Conservation (phyloP, 306 rosid genomes). For the Vigna nakashimae region DNA sequence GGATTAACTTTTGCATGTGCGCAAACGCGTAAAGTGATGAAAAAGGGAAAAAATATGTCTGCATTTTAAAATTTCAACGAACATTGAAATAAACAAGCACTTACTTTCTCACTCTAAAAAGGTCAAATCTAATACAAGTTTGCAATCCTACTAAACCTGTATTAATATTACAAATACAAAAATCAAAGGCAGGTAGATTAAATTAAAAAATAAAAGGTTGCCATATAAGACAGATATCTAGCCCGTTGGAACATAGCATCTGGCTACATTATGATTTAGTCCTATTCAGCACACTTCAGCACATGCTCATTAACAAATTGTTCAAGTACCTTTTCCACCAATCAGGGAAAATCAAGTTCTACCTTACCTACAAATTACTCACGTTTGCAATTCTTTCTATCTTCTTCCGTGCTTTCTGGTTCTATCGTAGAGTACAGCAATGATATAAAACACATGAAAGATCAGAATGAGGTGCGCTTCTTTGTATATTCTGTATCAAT, state of each 20-base stretch:
- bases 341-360: neutral
- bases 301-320: slow-evolving; percentile 20
- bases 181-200: slow-evolving; percentile 29
- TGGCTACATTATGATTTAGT: slow-evolving; percentile 23
- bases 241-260: neutral
- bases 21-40: neutral
- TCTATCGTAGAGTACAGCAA: slow-evolving; percentile 22
- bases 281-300: neutral
- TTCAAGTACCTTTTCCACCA: slow-evolving; percentile 16
- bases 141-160: slow-evolving; percentile 1
- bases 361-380: slow-evolving; percentile 18
- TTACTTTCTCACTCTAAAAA: neutral
- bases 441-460: slow-evolving; percentile 1
- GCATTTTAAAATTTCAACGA: neutral
- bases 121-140: neutral
- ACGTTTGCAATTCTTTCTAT: slow-evolving; percentile 18
- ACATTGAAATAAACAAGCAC: neutral
- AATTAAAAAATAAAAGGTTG: slow-evolving; percentile 5
- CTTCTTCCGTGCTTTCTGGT: neutral
- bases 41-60: neutral
- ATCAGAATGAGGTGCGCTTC: slow-evolving; percentile 14
- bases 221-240: neutral
- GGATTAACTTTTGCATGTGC: neutral
- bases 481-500: slow-evolving; percentile 39
- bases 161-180: slow-evolving; percentile 15